Evolutionary conservation across 2,329 filamentous ascomycete genomes (phyloP), one percentile per base, ranked within the genome.

Genomic region (Furcasterigmium sp.): DNA sequence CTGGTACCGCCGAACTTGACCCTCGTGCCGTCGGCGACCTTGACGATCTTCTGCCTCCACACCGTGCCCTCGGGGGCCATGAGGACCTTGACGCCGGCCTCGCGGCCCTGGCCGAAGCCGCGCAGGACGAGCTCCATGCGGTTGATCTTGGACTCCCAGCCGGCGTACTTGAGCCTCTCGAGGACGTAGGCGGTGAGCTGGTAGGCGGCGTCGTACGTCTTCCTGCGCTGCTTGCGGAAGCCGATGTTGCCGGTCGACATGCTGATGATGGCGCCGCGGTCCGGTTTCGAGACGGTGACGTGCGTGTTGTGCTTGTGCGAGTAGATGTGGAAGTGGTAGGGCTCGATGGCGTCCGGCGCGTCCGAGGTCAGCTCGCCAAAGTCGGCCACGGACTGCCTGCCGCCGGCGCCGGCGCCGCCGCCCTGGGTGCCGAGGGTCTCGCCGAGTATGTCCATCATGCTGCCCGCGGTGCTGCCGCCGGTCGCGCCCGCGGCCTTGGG

Each of bases 1-100:
- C 91, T 87, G 30, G 87, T 88, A 59, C 93, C 94, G 68, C 91
- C 93, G 73, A 97, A 95, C 74, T 98, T 98, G 65, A 97, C 67
- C 57, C 85, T 85, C 43, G 91, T 97, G 32, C 81, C 76, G 68
- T 98, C 93, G 25, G 87, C 82, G 48, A 98, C 85, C 54, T 82
- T 83, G 34, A 80, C 72, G 52, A 98, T 86, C 69, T 86, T 82
- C 25, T 76, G 71, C 53, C 89, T 79, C 52, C 97, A 67, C 55
- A 81, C 63, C 59, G 80, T 82, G 45, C 93, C 93, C 63, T 98
- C 91, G 18, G 75, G 82, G 28, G 91, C 91, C 64, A 98, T 69
- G 46, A 98, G 68, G 6, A 91, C 87, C 75, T 97, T 98, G 43
- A 83, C 83, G 42, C 90, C 85, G 2, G 93, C 93, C 56, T 97